phyloP scores from a whole-genome alignment of 306 rosid species.

The Boehmeria nivea region DNA sequence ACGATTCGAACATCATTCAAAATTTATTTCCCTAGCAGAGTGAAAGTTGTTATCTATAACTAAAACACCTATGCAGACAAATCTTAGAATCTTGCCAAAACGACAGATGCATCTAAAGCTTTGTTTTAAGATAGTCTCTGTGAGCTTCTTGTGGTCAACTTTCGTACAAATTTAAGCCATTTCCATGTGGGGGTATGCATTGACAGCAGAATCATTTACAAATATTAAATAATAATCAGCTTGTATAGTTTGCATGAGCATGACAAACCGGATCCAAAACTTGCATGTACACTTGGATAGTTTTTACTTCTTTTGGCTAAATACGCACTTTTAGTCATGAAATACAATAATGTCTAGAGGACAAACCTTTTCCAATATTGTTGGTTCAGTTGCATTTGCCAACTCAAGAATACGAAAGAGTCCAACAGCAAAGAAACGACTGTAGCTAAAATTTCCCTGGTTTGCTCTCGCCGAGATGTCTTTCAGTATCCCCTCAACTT shows the following conservation, averaged over 20 bases:
- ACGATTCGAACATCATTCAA: constrained; percentile 2
- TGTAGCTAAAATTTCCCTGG: constrained; percentile 77
- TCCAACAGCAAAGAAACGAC: constrained; percentile 95
- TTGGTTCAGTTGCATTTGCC: constrained; percentile 92
- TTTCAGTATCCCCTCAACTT: constrained; percentile 71
- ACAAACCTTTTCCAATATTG: constrained; percentile 81
- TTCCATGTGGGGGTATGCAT: no score
- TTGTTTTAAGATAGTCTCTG: no score
- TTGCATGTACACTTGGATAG: not conserved
- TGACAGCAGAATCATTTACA: no score
- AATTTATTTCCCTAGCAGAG: not conserved
- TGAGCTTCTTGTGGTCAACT: no score
- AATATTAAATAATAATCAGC: no score
- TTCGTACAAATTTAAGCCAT: no score
- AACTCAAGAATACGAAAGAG: constrained; percentile 91
- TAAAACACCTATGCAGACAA: not conserved
- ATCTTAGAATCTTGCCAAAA: not conserved
- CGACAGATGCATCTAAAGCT: no score
- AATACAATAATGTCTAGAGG: constrained; percentile 3
- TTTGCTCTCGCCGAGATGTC: constrained; percentile 88
- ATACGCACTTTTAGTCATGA: not conserved
- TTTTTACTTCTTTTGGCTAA: not conserved
- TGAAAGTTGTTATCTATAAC: not conserved
- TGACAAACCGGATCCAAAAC: no score
- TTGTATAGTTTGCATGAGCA: no score